phyloP scores from a whole-genome alignment of 1,284 basidiomycete genomes.

The Moesziomyces globuligerus region DNA sequence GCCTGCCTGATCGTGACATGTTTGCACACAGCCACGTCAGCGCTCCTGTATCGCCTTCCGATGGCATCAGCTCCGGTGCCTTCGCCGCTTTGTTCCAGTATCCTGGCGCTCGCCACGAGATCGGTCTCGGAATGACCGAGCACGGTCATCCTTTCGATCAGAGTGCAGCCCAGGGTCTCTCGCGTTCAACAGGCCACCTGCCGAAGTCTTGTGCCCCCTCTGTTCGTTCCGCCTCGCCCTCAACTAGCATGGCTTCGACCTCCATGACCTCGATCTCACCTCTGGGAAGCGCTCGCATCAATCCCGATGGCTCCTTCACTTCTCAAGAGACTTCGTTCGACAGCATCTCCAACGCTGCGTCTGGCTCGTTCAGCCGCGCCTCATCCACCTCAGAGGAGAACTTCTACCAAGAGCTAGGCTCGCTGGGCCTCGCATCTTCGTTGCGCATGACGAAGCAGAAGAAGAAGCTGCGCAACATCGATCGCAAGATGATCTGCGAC shows the following conservation, averaged over 20 bases:
- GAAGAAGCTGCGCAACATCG: constrained; percentile 48
- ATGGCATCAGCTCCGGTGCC: constrained; percentile 9
- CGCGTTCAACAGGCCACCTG: constrained; percentile 5
- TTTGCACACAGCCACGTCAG: constrained; percentile 22
- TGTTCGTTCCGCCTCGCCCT: constrained; percentile 35
- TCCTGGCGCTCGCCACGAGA: constrained; percentile 14
- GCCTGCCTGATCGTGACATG: constrained; percentile 8
- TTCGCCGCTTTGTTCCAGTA: constrained; percentile 16
- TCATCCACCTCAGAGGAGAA: constrained; percentile 41
- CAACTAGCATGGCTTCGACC: constrained; percentile 40
- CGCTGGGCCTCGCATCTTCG: constrained; percentile 22
- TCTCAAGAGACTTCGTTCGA: constrained; percentile 48
- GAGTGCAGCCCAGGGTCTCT: background rate
- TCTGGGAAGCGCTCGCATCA: constrained; percentile 30
- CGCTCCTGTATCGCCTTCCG: constrained; percentile 41
- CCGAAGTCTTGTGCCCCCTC: constrained; percentile 22
- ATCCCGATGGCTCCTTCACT: constrained; percentile 44
- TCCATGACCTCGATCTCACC: constrained; percentile 50
- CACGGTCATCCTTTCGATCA: constrained; percentile 17
- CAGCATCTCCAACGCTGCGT: constrained; percentile 40
- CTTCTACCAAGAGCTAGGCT: constrained; percentile 19
- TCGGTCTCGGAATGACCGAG: constrained; percentile 8
- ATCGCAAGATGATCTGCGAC: constrained; percentile 50
- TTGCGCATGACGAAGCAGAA: constrained; percentile 47
- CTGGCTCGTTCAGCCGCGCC: constrained; percentile 39